phyloP scores from a whole-genome alignment of 345 rosid species.

The Moringa oleifera region DNA sequence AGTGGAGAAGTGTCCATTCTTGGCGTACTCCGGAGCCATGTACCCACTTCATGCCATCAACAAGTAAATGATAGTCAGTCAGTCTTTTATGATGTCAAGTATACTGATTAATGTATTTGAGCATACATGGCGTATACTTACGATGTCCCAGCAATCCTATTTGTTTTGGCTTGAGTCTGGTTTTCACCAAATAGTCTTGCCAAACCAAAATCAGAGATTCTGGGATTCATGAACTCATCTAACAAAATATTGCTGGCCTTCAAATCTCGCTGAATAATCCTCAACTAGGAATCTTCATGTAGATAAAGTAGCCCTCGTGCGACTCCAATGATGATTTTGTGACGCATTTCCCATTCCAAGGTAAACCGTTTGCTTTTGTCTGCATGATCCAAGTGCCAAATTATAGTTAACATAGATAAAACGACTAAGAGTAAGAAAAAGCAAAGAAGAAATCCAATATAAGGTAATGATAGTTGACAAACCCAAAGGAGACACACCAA shows the following conservation, averaged over 20 bases:
- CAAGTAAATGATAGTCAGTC: too few relatives aligned
- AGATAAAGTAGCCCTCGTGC: constrained; percentile 29
- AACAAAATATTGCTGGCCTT: constrained; percentile 26
- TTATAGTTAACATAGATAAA: neutral
- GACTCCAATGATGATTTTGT: constrained; percentile 24
- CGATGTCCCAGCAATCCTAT: constrained; percentile 30
- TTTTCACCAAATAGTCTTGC: constrained; percentile 24
- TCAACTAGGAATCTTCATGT: constrained; percentile 28
- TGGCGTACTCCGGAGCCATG: constrained; percentile 48
- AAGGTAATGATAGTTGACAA: too few relatives aligned
- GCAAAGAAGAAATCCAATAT: too few relatives aligned
- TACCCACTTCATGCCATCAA: constrained; percentile 29
- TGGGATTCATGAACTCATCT: constrained; percentile 29
- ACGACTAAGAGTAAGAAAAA: too few relatives aligned
- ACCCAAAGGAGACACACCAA: neutral
- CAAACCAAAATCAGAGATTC: constrained; percentile 27
- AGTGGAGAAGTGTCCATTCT: constrained; percentile 30
- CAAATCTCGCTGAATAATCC: constrained; percentile 25
- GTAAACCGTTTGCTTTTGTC: constrained; percentile 7
- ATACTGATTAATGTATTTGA: too few relatives aligned
- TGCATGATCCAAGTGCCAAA: constrained; percentile 8
- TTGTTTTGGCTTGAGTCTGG: constrained; percentile 23
- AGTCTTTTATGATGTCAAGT: too few relatives aligned
- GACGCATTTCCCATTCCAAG: constrained; percentile 20
- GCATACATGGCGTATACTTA: constrained; percentile 10